Evolutionary conservation across 129 eudicot genomes (phyloP), one percentile per base, ranked within the genome.

Genomic region (Deinandra increscens): DNA sequence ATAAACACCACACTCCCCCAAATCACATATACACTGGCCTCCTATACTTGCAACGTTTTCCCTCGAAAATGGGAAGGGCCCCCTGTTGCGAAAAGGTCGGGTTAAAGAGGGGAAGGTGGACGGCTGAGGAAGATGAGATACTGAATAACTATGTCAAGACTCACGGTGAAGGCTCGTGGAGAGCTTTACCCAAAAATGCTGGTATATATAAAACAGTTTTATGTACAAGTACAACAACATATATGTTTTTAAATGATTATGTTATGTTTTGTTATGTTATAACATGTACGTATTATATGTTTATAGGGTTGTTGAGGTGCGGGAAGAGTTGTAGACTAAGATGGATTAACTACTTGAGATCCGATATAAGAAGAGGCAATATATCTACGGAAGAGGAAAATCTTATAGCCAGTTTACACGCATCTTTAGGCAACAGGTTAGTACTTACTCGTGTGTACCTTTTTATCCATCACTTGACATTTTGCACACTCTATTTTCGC

Each of bases 11-110:
- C 55, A 39, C 66, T 58, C 18, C 20, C 66, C 42, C 37, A 13
- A 23, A 42, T 10, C 31, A 7, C 3, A 8, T n/a, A 18, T 41
- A 58, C 39, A 9, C 49, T 8, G n/a, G n/a, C n/a, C n/a, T n/a
- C n/a, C n/a, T 6, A 68, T 8, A 5, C 20, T 9, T 14, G n/a
- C 17, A n/a, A n/a, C 49, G 6, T 29, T 12, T 63, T 1, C 0
- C 1, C 22, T 3, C 15, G 0, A 48, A 33, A 11, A 91, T 91
- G 97, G 97, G 90, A 37, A 80, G 97, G 78, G 87, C 96, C 0
- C 96, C 97, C 6, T 91, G 97, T 61, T 91, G 97, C 42, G 91
- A 88, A 49, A 91, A 91, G 79, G 85, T 86, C 10, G 97, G 97
- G 36, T 60, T 91, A 60, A 91, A 64, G 42, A 80, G 87, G 37